Evolutionary conservation across 805 yeast species (phyloP).

Genomic region (Candida michaelii): DNA sequence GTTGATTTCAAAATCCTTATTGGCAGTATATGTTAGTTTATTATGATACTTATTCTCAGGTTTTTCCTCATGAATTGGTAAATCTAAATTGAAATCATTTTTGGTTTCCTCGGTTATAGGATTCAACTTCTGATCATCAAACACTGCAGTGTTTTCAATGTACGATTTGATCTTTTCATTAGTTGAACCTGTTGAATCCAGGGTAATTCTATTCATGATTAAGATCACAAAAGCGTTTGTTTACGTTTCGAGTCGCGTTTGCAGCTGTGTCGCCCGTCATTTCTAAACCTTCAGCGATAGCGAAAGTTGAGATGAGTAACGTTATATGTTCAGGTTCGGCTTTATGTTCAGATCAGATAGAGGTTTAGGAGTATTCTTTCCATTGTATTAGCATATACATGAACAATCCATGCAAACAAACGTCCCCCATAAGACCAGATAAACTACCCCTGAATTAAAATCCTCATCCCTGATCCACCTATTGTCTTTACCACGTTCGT

Average conservation of each 20-base stretch:
- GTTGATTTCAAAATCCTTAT: constrained; percentile 27
- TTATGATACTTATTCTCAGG: constrained; percentile 24
- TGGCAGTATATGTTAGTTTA: constrained; percentile 34
- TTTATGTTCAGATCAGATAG: too few species aligned
- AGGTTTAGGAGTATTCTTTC: too few species aligned
- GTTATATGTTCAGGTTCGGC: too few species aligned
- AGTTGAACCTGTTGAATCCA: constrained; percentile 17
- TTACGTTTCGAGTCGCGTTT: constrained; percentile 5
- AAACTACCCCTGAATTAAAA: too few species aligned
- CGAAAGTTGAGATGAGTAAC: too few species aligned
- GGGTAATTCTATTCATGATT: constrained; percentile 5
- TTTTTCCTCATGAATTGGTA: constrained; percentile 4
- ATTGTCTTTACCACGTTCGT: too few species aligned
- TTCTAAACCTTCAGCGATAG: constrained; percentile 1
- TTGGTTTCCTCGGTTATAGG: constrained; percentile 12
- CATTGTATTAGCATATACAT: too few species aligned
- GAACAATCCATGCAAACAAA: too few species aligned
- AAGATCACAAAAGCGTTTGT: constrained; percentile 5
- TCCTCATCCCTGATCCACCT: too few species aligned
- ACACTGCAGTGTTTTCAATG: constrained; percentile 1
- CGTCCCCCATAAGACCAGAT: too few species aligned
- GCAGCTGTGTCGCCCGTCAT: constrained; percentile 1
- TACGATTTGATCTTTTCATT: constrained; percentile 2
- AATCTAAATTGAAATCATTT: constrained; percentile 13
- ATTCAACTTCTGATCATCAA: constrained; percentile 2